Evolutionary conservation across 495 filamentous ascomycete genomes (phyloP).

Genomic region (Neurospora pannonica): DNA sequence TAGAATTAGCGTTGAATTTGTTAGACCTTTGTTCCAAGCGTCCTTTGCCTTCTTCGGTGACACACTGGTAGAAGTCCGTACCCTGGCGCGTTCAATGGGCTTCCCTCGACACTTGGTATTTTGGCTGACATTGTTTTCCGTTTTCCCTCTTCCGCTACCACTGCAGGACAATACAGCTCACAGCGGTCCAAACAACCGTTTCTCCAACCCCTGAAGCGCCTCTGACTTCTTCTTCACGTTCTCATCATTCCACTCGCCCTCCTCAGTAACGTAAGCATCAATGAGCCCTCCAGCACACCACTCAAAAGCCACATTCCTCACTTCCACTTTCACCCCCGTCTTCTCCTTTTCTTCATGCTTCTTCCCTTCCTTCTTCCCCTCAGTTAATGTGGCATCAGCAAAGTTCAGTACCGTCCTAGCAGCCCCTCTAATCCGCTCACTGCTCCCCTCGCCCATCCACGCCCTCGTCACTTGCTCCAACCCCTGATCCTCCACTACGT

Average conservation of each 20-base stretch:
- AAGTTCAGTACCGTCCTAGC: constrained; percentile 1
- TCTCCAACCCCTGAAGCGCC: constrained; percentile 18
- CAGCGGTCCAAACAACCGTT: constrained; percentile 23
- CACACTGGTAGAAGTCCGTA: background rate
- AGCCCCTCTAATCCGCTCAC: constrained; percentile 9
- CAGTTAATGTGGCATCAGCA: background rate
- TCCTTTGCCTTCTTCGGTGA: background rate
- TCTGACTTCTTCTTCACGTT: constrained; percentile 22
- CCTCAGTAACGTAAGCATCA: constrained; percentile 49
- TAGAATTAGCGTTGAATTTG: background rate
- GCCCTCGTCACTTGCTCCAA: constrained; percentile 33
- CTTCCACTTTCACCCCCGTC: constrained; percentile 20
- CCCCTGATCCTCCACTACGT: constrained; percentile 41
- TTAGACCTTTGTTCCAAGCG: background rate
- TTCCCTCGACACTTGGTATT: background rate
- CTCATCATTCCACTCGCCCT: constrained; percentile 25
- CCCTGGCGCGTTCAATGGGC: background rate
- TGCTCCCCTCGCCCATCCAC: constrained; percentile 31
- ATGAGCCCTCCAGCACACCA: constrained; percentile 48
- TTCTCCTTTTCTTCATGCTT: background rate
- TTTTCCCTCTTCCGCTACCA: background rate
- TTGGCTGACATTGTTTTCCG: background rate
- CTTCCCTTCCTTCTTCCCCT: background rate
- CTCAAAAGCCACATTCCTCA: constrained; percentile 58
- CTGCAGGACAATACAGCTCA: constrained; percentile 5